Conservation (phyloP, 2,329 filamentous ascomycete genomes). For the Penicillium brevicompactum region DNA sequence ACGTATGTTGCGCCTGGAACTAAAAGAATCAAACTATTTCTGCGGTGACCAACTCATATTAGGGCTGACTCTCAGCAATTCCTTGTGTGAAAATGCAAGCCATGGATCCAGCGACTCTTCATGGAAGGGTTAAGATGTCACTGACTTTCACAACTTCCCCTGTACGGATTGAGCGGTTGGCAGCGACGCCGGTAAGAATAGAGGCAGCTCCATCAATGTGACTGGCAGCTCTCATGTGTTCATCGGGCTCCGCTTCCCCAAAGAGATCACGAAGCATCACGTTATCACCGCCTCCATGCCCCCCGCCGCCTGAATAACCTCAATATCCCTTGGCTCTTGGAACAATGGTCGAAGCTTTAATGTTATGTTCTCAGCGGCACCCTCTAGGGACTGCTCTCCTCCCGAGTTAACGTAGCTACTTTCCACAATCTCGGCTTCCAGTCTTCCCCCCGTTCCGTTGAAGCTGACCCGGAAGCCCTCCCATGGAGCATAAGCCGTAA, state of each 20-base stretch:
- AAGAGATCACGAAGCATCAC: constrained; percentile 62
- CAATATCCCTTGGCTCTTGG: constrained; percentile 58
- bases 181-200: constrained; percentile 62
- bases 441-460: constrained; percentile 56
- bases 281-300: constrained; percentile 63
- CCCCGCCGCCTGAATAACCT: constrained; percentile 56
- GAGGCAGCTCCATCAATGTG: constrained; percentile 62
- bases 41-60: too few species aligned
- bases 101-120: not conserved
- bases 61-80: too few species aligned
- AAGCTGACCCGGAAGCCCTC: constrained; percentile 32
- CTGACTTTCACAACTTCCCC: constrained; percentile 60
- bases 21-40: too few species aligned
- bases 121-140: constrained; percentile 36
- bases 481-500: constrained; percentile 60
- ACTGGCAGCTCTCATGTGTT: constrained; percentile 58
- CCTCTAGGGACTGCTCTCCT: constrained; percentile 54
- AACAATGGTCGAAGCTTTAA: constrained; percentile 56
- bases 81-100: not conserved
- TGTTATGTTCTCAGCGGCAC: constrained; percentile 26
- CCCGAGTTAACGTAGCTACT: constrained; percentile 59
- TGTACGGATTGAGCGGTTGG: constrained; percentile 60
- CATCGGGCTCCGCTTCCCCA: constrained; percentile 49
- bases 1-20: too few species aligned
- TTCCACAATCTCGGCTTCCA: constrained; percentile 65